Conservation (phyloP, 2,329 filamentous ascomycete genomes). For the Ceratocystis harringtonii region DNA sequence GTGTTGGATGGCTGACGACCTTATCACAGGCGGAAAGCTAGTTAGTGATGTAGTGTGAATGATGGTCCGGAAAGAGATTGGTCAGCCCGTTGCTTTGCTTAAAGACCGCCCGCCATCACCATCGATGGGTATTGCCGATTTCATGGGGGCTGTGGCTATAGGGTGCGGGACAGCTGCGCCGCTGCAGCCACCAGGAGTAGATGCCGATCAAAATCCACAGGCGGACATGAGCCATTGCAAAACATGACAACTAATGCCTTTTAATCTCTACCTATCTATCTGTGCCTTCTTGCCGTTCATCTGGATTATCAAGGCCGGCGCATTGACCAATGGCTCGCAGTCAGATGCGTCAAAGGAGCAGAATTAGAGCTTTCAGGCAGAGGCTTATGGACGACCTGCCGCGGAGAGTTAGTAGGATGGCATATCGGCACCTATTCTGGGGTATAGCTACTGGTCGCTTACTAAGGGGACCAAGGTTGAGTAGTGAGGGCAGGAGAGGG, state of each 20-base stretch:
- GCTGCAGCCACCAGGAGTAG: neutral
- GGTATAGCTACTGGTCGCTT: neutral
- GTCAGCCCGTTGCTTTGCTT: neutral
- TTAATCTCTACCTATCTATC: neutral
- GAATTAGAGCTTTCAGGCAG: neutral
- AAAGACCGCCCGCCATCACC: neutral
- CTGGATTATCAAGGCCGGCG: neutral
- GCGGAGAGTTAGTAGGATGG: neutral
- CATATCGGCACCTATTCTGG: neutral
- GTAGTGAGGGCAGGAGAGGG: neutral
- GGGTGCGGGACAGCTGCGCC: neutral
- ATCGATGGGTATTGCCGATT: neutral
- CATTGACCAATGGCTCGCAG: neutral
- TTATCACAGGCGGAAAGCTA: neutral
- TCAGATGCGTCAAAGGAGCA: neutral
- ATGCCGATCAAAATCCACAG: neutral
- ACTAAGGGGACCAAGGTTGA: neutral
- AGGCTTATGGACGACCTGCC: neutral
- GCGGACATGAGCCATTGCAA: neutral
- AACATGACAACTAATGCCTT: neutral
- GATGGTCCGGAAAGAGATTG: neutral
- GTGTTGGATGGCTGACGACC: neutral
- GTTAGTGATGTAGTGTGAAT: neutral
- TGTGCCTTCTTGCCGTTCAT: neutral
- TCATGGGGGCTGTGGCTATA: neutral